Evolutionary conservation across 2,329 filamentous ascomycete species (phyloP).

Genomic region (Apiospora pterosperma): DNA sequence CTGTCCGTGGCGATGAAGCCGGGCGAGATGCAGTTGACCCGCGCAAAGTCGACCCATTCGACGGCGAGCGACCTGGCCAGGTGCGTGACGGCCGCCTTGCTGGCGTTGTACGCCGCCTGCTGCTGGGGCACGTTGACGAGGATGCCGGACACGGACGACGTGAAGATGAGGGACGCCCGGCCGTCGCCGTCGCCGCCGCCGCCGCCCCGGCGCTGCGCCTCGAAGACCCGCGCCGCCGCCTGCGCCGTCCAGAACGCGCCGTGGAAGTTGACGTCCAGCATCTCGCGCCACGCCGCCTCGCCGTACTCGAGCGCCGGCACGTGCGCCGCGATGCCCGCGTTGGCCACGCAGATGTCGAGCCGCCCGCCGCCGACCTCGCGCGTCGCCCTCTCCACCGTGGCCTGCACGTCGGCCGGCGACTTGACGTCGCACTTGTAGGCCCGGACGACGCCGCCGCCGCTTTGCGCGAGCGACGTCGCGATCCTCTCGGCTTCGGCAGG

Average conservation of each 20-base stretch:
- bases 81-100: constrained; percentile 38
- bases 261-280: constrained; percentile 37
- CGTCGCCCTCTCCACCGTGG: constrained; percentile 28
- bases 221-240: constrained; percentile 35
- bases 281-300: constrained; percentile 32
- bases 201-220: constrained; percentile 26
- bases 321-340: constrained; percentile 36
- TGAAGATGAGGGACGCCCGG: constrained; percentile 37
- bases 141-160: constrained; percentile 34
- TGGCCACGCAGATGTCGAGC: constrained; percentile 39
- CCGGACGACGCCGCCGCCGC: constrained; percentile 21
- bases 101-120: constrained; percentile 39
- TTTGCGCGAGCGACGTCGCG: constrained; percentile 17
- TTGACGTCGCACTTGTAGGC: constrained; percentile 36
- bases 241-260: constrained; percentile 41
- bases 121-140: constrained; percentile 39
- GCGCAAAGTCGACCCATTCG: constrained; percentile 39
- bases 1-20: constrained; percentile 30
- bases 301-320: constrained; percentile 36
- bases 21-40: constrained; percentile 38
- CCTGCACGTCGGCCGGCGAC: constrained; percentile 24
- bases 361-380: constrained; percentile 32
- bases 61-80: constrained; percentile 37
- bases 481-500: constrained; percentile 20
- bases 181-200: constrained; percentile 28